Conservation (phyloP, 805 yeast species). For the Maudiozyma saulgeensis region DNA sequence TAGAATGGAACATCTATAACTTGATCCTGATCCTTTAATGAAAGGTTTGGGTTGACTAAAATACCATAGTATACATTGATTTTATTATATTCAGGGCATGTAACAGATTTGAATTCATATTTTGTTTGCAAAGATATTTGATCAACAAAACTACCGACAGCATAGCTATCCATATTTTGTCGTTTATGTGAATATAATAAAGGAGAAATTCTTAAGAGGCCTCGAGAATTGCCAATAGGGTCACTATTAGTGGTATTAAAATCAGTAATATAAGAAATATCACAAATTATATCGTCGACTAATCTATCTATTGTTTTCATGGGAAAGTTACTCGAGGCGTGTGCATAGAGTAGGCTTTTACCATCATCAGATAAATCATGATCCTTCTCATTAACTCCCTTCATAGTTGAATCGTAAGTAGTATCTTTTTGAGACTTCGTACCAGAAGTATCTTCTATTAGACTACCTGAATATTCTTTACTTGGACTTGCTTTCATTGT, state of each 20-base stretch:
- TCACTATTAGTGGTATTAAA: neutral
- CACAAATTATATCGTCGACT: slow-evolving; percentile 50
- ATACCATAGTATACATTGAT: slow-evolving; percentile 27
- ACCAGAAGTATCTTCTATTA: no score
- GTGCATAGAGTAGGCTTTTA: slow-evolving; percentile 18
- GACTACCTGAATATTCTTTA: no score
- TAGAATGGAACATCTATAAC: slow-evolving; percentile 18
- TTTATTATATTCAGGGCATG: slow-evolving; percentile 23
- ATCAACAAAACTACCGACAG: slow-evolving; percentile 23
- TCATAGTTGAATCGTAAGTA: no score
- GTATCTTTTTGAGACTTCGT: no score
- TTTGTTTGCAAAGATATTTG: slow-evolving; percentile 25
- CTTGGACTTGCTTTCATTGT: neutral
- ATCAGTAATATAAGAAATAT: slow-evolving; percentile 26
- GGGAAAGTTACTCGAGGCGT: slow-evolving; percentile 13
- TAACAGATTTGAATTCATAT: slow-evolving; percentile 19
- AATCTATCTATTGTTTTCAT: slow-evolving; percentile 62
- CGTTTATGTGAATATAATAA: slow-evolving; percentile 25
- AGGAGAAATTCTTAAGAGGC: slow-evolving; percentile 25
- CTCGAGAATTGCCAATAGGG: slow-evolving; percentile 2
- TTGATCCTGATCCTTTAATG: slow-evolving; percentile 5
- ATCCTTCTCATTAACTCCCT: neutral
- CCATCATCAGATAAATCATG: slow-evolving; percentile 19
- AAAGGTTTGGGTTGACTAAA: slow-evolving; percentile 11
- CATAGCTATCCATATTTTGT: slow-evolving; percentile 12